Conservation (phyloP, 148 eudicot species). For the Camellia japonica region DNA sequence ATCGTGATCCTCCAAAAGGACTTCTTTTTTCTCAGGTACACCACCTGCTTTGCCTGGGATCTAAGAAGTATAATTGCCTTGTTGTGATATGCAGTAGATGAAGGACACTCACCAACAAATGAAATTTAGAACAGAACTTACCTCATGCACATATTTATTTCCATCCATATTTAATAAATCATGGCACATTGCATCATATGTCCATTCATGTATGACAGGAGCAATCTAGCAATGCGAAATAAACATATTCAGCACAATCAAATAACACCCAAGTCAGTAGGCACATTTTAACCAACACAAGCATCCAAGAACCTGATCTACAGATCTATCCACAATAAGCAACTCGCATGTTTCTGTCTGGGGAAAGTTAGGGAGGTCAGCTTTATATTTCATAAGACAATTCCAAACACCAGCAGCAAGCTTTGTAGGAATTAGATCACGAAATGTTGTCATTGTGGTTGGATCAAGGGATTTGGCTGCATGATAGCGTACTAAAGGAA, state of each 20-base stretch:
- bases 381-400: slow-evolving; percentile 64
- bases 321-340: slow-evolving; percentile 82
- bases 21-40: slow-evolving; percentile 80
- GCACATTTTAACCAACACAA: slow-evolving; percentile 12
- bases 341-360: slow-evolving; percentile 94
- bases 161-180: slow-evolving; percentile 86
- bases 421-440: slow-evolving; percentile 91
- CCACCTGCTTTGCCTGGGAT: slow-evolving; percentile 82
- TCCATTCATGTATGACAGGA: slow-evolving; percentile 98
- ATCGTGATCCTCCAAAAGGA: slow-evolving; percentile 94
- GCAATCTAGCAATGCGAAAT: slow-evolving; percentile 59
- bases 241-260: slow-evolving; percentile 16
- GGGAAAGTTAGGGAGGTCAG: slow-evolving; percentile 60
- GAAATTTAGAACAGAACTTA: slow-evolving; percentile 20
- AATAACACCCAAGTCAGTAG: not conserved
- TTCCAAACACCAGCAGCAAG: slow-evolving; percentile 96
- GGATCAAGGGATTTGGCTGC: slow-evolving; percentile 90
- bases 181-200: slow-evolving; percentile 98
- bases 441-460: slow-evolving; percentile 83
- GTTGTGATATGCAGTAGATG: slow-evolving; percentile 13
- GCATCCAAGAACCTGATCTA: slow-evolving; percentile 71
- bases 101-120: slow-evolving; percentile 11
- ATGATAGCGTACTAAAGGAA: slow-evolving; percentile 89
- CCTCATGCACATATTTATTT: slow-evolving; percentile 93
- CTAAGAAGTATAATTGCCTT: slow-evolving; percentile 36